Conservation (phyloP, 2,329 filamentous ascomycete species). For the Trichoderma atroviride region DNA sequence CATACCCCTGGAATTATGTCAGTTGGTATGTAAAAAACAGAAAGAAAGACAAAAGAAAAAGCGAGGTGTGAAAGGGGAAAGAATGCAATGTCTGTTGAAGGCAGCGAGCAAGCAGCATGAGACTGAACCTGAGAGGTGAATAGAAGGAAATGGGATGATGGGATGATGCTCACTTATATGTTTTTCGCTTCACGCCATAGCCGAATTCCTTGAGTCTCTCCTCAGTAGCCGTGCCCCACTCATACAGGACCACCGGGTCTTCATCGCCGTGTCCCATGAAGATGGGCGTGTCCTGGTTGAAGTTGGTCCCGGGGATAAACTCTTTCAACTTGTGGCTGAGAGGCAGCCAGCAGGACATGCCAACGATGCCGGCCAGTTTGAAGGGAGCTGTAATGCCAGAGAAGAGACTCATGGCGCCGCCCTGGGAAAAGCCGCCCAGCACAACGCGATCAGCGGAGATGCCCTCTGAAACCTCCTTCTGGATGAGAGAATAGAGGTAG, state of each 20-base stretch:
- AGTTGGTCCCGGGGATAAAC: slow-evolving; percentile 38
- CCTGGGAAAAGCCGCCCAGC: slow-evolving; percentile 83
- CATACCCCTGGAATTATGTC: slow-evolving; percentile 57
- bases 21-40: background rate
- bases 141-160: background rate
- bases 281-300: slow-evolving; percentile 69
- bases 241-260: slow-evolving; percentile 70
- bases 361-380: slow-evolving; percentile 86
- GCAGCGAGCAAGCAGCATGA: background rate
- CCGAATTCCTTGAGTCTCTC: slow-evolving; percentile 67
- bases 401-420: slow-evolving; percentile 84
- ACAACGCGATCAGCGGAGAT: slow-evolving; percentile 84
- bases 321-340: slow-evolving; percentile 55
- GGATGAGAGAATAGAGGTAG: slow-evolving; percentile 79
- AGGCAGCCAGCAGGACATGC: slow-evolving; percentile 79
- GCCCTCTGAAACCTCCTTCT: slow-evolving; percentile 72
- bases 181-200: slow-evolving; percentile 73
- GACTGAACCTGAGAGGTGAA: background rate
- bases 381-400: slow-evolving; percentile 71
- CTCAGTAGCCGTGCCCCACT: slow-evolving; percentile 67
- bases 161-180: slow-evolving; percentile 63
- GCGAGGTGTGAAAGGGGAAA: background rate
- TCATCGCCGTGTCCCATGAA: slow-evolving; percentile 81
- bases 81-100: background rate
- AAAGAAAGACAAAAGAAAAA: background rate